A percentile compares a stretch with the other conserved stretches of the same genome.
Conservation (phyloP, 192 early-diverging fungal genomes). For the Umbelopsis sp. region DNA sequence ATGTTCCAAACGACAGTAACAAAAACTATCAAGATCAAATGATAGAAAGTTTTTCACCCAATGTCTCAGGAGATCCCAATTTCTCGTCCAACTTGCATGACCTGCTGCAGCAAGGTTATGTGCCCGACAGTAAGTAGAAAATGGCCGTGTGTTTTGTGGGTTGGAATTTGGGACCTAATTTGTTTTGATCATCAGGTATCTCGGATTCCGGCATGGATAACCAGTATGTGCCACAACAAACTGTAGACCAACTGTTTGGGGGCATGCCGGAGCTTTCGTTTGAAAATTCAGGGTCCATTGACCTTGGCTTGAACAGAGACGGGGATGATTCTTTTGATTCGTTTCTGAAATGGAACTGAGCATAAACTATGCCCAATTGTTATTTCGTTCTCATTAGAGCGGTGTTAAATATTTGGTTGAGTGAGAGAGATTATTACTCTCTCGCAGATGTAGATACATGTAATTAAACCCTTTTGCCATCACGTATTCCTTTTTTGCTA, state of each 20-base stretch:
- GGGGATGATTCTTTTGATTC: conserved; percentile 13
- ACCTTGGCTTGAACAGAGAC: not conserved
- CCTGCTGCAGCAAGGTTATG: conserved; percentile 2
- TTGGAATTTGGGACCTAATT: not conserved
- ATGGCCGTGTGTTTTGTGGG: too few relatives aligned
- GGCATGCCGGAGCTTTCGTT: conserved; percentile 2
- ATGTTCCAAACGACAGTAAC: not conserved
- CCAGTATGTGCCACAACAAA: conserved; percentile 13
- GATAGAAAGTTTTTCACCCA: not conserved
- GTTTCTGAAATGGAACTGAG: conserved; percentile 18
- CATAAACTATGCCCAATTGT: not conserved
- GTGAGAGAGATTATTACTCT: not conserved
- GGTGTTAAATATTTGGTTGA: not conserved
- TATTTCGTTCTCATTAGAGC: not conserved
- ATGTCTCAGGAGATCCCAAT: not conserved
- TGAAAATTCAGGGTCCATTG: conserved; percentile 1
- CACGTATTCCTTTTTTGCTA: not conserved
- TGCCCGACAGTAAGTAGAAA: conserved; percentile 2
- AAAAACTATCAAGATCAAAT: conserved; percentile 5
- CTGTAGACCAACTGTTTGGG: conserved; percentile 5
- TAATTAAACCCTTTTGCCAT: not conserved
- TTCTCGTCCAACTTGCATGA: conserved; percentile 17
- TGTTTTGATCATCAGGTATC: not conserved
- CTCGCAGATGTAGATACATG: conserved; percentile 15
- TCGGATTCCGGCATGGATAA: conserved; percentile 14